Base-by-base conservation (phyloP, 2,329 filamentous ascomycete genomes). In the Diaporthe longicolla region DNA sequence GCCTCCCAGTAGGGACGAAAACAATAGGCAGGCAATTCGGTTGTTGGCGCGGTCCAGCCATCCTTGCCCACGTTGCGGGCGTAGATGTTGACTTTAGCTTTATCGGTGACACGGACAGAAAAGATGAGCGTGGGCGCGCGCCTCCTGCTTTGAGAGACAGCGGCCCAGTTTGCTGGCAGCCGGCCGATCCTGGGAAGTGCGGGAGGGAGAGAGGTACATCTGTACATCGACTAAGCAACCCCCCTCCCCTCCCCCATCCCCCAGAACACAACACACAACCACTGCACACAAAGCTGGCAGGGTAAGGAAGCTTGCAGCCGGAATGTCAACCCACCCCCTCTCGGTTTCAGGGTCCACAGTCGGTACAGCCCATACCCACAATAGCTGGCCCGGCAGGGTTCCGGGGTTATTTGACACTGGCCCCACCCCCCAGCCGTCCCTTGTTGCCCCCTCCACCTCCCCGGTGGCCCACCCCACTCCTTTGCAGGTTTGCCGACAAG, bases 51-150 rank as follows among this genome's bases (percentile, higher is more conserved):
- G 21, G 61, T 29, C 61, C 26, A 50, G 61, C 43, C 6, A 68
- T 26, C 63, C 63, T 40, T 68, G 63, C 59, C 59, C 59, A 48
- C 40, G 9, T 4, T 21, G 26, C n/a, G 58, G 29, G 29, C 21
- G 45, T 26, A 52, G 45, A 52, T 68, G 63, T 68, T 54, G 63
- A 68, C 48, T 40, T 66, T 68, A 68, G 48, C 63, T 68, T 68
- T 68, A 54, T 68, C 63, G 63, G 63, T 68, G 48, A 54, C 63
- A 68, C 63, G 63, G 63, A 48, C 48, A 54, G 48, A 54, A 68
- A 68, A 68, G 32, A 68, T 54, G 48, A n/a, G 63, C 63, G 29
- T 37, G 71, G n/a, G 65, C 72, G 72, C 72, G 72, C 72, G 72
- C 55, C 72, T 71, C 48, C 72, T 73, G 37, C 55, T 71, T 73